Evolutionary conservation across 805 yeast genomes (phyloP).

Genomic region (Debaryomyces hansenii): DNA sequence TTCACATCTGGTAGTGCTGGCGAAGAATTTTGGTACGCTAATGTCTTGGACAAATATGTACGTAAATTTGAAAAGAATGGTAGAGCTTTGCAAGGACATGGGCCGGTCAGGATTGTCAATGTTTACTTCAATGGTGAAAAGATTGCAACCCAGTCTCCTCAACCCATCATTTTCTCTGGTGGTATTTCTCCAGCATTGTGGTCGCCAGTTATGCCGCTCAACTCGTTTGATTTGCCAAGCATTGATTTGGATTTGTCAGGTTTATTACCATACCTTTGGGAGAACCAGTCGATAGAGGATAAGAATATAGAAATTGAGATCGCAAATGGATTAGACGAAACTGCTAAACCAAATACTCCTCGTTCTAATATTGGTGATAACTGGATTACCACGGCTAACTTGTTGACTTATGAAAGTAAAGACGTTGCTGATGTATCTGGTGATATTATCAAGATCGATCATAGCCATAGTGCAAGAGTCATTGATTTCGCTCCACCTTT

Average conservation of each 20-base stretch:
- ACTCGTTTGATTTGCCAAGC: constrained; percentile 74
- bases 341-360: constrained; percentile 12
- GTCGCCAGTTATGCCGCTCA: constrained; percentile 74
- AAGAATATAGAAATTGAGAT: constrained; percentile 47
- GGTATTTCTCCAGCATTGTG: constrained; percentile 80
- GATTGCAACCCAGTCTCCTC: constrained; percentile 64
- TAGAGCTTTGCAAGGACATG: constrained; percentile 54
- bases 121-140: constrained; percentile 59
- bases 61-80: constrained; percentile 40
- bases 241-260: constrained; percentile 71
- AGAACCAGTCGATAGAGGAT: constrained; percentile 28
- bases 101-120: constrained; percentile 69
- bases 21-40: constrained; percentile 84
- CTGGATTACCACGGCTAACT: constrained; percentile 61
- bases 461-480: constrained; percentile 22
- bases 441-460: constrained; percentile 24
- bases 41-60: constrained; percentile 50
- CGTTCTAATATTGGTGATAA: constrained; percentile 39
- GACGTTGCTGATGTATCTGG: constrained; percentile 42
- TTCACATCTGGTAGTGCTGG: constrained; percentile 73
- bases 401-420: constrained; percentile 53
- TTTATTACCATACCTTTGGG: constrained; percentile 69
- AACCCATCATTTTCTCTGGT: constrained; percentile 76
- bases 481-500: constrained; percentile 40
- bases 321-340: constrained; percentile 50